Conservation (phyloP, 352 stramenopile genomes). For the Elongisporangium anandrum region DNA sequence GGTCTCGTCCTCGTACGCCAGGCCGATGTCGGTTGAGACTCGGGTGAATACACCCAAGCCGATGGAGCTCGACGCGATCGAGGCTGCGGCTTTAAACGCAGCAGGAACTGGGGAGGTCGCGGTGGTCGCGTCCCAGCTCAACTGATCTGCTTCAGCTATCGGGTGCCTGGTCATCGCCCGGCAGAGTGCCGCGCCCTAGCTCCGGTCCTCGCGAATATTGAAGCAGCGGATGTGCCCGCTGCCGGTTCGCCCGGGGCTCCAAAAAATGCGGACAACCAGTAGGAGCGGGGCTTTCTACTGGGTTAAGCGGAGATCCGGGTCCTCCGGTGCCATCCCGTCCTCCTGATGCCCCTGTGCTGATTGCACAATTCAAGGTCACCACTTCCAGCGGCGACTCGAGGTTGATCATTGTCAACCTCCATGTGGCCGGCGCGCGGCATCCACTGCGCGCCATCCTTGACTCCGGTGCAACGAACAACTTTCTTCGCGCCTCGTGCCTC, state of each 20-base stretch:
- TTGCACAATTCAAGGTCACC: too few relatives aligned
- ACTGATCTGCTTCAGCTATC: conserved; percentile 8
- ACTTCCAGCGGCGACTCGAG: conserved; percentile 9
- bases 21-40: background rate
- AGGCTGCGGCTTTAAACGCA: background rate
- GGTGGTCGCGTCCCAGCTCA: background rate
- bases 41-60: background rate
- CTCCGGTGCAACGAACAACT: conserved; percentile 17
- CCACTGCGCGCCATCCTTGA: conserved; percentile 12
- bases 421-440: conserved; percentile 6
- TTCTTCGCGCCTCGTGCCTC: conserved; percentile 11
- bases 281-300: conserved; percentile 10
- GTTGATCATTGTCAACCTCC: conserved; percentile 13
- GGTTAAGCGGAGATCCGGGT: conserved; percentile 1
- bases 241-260: too few relatives aligned
- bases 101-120: too few relatives aligned
- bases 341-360: conserved; percentile 2
- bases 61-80: too few relatives aligned
- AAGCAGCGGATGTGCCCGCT: background rate
- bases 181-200: conserved; percentile 9
- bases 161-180: conserved; percentile 6
- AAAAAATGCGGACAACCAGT: conserved; percentile 12
- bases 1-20: conserved; percentile 3
- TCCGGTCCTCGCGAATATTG: conserved; percentile 2
- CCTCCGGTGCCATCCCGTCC: conserved; percentile 5